phyloP scores from a whole-genome alignment of 83 land plant genomes.

The Picea abies region DNA sequence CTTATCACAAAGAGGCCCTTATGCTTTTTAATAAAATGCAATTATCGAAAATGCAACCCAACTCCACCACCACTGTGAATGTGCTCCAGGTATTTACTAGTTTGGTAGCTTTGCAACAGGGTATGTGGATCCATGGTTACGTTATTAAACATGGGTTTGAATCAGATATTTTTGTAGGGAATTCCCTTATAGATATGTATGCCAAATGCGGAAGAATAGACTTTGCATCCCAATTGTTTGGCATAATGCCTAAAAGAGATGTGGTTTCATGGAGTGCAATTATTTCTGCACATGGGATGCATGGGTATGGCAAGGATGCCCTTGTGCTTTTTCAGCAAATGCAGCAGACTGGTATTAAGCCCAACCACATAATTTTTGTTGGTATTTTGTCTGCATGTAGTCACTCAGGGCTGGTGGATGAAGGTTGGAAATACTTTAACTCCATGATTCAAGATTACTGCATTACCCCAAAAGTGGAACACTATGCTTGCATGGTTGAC shows the following conservation, averaged over 20 bases:
- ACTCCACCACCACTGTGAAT: slow-evolving; percentile 43
- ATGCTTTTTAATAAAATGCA: slow-evolving; percentile 33
- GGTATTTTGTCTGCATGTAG: slow-evolving; percentile 59
- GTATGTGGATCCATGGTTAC: slow-evolving; percentile 45
- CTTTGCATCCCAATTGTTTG: slow-evolving; percentile 26
- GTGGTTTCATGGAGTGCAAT: slow-evolving; percentile 54
- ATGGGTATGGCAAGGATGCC: slow-evolving; percentile 39
- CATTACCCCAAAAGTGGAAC: slow-evolving; percentile 46
- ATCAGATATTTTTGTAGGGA: slow-evolving; percentile 41
- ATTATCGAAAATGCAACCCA: slow-evolving; percentile 21
- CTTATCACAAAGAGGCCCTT: slow-evolving; percentile 29
- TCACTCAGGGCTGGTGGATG: slow-evolving; percentile 48
- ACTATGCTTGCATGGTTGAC: slow-evolving; percentile 57
- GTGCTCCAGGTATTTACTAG: slow-evolving; percentile 33
- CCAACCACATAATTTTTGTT: slow-evolving; percentile 41
- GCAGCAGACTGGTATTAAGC: slow-evolving; percentile 20
- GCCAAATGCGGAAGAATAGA: slow-evolving; percentile 54
- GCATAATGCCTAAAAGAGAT: slow-evolving; percentile 19
- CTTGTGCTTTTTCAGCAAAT: slow-evolving; percentile 36
- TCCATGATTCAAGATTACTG: slow-evolving; percentile 37
- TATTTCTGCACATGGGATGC: slow-evolving; percentile 50
- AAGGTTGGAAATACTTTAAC: slow-evolving; percentile 41
- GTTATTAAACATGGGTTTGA: slow-evolving; percentile 39
- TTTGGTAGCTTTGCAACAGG: slow-evolving; percentile 44
- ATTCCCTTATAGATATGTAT: slow-evolving; percentile 53